A percentile compares a stretch with the other conserved stretches of the same genome.
Conservation (phyloP, 202 grass and related monocot genomes). For the Schoenoplectus tabernaemontani region DNA sequence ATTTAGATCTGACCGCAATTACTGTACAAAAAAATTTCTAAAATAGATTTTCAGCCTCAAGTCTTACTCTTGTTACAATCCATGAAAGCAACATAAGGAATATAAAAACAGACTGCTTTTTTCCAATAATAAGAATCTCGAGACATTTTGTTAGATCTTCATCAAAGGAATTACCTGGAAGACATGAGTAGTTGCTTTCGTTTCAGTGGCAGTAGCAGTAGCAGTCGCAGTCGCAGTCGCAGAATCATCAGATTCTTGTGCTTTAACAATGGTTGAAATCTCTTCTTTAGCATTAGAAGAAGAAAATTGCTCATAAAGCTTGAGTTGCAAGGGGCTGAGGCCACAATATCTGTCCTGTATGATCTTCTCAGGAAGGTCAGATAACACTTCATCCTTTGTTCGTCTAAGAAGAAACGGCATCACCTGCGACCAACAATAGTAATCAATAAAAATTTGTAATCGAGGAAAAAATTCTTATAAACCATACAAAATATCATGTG, state of each 20-base stretch:
- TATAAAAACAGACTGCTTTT: background rate
- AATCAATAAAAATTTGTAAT: background rate
- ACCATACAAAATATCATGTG: background rate
- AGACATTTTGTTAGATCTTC: background rate
- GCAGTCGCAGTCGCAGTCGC: no score
- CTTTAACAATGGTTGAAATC: conserved; percentile 74
- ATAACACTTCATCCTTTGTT: conserved; percentile 97
- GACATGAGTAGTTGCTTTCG: conserved; percentile 87
- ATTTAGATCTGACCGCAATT: background rate
- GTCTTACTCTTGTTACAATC: background rate
- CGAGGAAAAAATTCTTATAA: background rate
- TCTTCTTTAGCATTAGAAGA: conserved; percentile 78
- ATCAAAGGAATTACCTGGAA: conserved; percentile 62
- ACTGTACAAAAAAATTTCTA: background rate
- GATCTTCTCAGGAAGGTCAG: conserved; percentile 98
- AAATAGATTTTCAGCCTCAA: background rate
- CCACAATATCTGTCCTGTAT: conserved; percentile 97
- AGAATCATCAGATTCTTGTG: conserved; percentile 46
- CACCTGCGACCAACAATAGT: conserved; percentile 38
- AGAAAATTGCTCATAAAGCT: conserved; percentile 94
- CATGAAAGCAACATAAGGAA: background rate
- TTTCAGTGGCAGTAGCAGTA: conserved; percentile 22
- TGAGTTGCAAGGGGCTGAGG: conserved; percentile 75
- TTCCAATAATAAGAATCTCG: background rate
- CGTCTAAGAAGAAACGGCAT: conserved; percentile 98